Base-by-base conservation (phyloP, 768 basidiomycete genomes). In the Infundibulicybe gibba region DNA sequence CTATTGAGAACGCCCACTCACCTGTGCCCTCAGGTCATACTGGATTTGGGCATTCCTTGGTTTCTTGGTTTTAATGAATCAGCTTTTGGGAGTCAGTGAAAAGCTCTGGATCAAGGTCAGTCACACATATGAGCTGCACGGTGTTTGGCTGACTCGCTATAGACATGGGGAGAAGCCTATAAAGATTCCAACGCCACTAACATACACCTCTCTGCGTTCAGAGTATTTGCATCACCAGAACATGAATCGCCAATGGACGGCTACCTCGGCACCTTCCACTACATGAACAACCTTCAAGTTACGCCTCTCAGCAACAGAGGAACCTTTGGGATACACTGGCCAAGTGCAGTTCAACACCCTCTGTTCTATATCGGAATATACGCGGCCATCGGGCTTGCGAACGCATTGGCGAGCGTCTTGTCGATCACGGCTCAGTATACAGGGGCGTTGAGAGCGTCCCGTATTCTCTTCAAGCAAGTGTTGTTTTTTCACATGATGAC, bases 31-130 rank as follows among this genome's bases (percentile, higher is more conserved):
- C 53, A 83, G 82, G 20, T 85, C 83, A 0, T 86, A 85, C 53
- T 81, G 75, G 76, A 83, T 79, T 1, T 87, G 85, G 84, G 65
- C 38, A 3, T 74, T 83, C 55, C 65, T 85, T 13, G 59, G 62
- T 6, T 49, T 69, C 40, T 61, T 82, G 38, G 75, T 85, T 19
- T 45, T 83, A 1, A 43, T 78, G 1, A 66, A 68, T n/a, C 73
- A 84, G 57, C 19, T 80, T 17, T 56, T 85, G 19, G 73, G 76
- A 6, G 67, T 85, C 2, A 58, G 66, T 0, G 83, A 87, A 61
- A 86, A 83, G 61, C 53, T 83, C 5, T 92, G 89, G 89, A 83
- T 92, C 56, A 88, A 78, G 72, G 79, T 85, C 39, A 3, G 58
- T 16, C 9, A 31, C 11, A 19, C 37, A 32, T 6, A 13, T 25